These are phyloP conservation scores for Neobulgaria alba DNA, from an alignment of 2,329 filamentous ascomycete species.

Conservation along the genomic window DNA sequence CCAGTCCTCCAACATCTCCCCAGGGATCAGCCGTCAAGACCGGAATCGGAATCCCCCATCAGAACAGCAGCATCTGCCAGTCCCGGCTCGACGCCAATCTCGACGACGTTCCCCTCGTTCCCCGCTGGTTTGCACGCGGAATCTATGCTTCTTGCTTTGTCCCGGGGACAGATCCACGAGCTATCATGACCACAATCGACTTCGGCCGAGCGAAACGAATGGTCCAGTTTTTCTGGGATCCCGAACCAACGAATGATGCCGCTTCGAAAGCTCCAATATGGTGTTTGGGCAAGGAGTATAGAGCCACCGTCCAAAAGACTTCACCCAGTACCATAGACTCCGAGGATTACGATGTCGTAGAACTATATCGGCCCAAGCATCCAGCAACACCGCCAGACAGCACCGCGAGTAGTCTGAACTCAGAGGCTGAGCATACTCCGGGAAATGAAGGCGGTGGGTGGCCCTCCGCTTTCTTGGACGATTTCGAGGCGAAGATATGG, in stretches of 20 bases:
- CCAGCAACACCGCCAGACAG: conserved; percentile 27
- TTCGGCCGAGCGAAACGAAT: conserved; percentile 72
- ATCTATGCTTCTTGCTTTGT: too few species aligned
- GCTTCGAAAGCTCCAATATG: conserved; percentile 63
- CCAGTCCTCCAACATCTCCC: too few species aligned
- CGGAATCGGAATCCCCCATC: too few species aligned
- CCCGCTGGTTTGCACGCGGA: too few species aligned
- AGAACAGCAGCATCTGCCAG: too few species aligned
- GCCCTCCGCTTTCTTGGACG: conserved; percentile 78
- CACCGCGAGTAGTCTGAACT: conserved; percentile 24
- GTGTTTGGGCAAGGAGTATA: conserved; percentile 64
- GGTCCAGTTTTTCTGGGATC: conserved; percentile 88
- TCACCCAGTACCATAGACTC: not conserved
- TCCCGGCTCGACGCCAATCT: too few species aligned
- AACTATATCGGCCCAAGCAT: conserved; percentile 14
- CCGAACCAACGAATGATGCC: conserved; percentile 73
- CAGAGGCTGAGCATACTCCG: conserved; percentile 18
- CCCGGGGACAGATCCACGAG: too few species aligned
- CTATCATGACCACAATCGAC: conserved; percentile 59
- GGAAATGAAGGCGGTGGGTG: conserved; percentile 46
- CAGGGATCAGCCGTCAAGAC: too few species aligned
- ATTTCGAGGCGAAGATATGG: conserved; percentile 91
- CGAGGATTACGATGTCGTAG: conserved; percentile 4
- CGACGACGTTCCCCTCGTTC: conserved; percentile 1
- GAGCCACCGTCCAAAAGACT: conserved; percentile 7